phyloP scores from a whole-genome alignment of 306 rosid genomes.

The Potentilla sterilis region DNA sequence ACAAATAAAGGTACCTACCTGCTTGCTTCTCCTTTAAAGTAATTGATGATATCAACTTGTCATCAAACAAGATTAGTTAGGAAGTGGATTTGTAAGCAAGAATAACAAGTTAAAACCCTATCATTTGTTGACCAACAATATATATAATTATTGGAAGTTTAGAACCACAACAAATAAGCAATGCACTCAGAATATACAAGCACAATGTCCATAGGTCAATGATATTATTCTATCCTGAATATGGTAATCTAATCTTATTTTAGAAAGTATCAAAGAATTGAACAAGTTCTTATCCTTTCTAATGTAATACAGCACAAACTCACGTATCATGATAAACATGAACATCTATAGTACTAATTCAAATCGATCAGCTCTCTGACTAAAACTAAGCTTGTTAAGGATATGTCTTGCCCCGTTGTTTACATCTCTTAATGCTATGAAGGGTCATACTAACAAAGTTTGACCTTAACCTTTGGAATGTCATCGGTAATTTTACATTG shows the following conservation, averaged over 20 bases:
- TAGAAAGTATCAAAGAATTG: not conserved
- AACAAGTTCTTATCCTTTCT: not conserved
- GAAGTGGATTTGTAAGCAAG: not conserved
- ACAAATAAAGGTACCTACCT: too few species aligned
- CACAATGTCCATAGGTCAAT: not conserved
- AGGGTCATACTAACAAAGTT: not conserved
- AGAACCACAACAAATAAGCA: not conserved
- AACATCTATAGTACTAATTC: not conserved
- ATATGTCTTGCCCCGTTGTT: not conserved
- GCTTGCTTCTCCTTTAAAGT: not conserved
- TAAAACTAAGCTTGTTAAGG: not conserved
- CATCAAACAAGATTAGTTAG: not conserved
- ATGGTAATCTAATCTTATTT: not conserved
- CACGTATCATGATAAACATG: constrained; percentile 4
- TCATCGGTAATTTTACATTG: not conserved
- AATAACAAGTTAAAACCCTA: not conserved
- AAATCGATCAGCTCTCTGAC: not conserved
- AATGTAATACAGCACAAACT: not conserved
- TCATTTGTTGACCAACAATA: not conserved
- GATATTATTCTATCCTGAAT: not conserved
- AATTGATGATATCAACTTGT: not conserved
- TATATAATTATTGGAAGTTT: not conserved
- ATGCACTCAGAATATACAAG: not conserved
- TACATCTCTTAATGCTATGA: constrained; percentile 6
- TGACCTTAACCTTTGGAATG: not conserved